phyloP scores from a whole-genome alignment of 345 rosid species.

The Trapa bicornis region DNA sequence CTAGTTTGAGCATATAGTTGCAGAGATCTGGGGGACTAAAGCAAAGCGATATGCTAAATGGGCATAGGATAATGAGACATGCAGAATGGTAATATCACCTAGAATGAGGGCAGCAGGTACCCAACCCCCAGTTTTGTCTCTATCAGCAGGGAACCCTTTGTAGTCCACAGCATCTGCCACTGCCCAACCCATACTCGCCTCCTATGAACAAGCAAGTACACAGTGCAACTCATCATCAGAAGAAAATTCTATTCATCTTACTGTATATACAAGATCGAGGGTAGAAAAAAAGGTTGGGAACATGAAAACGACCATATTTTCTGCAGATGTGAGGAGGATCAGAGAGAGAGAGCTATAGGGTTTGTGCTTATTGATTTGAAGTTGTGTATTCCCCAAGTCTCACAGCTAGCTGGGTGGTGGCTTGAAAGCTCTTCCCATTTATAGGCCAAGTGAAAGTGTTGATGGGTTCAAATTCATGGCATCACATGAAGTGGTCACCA shows the following conservation, averaged over 20 bases:
- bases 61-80: too few species aligned
- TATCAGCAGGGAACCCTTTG: constrained; percentile 44
- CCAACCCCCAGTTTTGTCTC: constrained; percentile 65
- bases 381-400: neutral
- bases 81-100: constrained; percentile 20
- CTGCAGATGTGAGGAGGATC: neutral
- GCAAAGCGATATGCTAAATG: too few species aligned
- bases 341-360: neutral
- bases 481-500: constrained; percentile 19
- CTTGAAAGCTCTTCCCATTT: constrained; percentile 12
- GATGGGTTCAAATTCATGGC: neutral
- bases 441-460: constrained; percentile 19
- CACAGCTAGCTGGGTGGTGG: neutral
- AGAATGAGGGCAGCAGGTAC: constrained; percentile 49
- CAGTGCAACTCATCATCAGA: neutral
- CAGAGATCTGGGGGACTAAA: too few species aligned
- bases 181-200: constrained; percentile 37
- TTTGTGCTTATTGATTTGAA: neutral
- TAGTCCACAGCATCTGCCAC: constrained; percentile 44
- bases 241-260: too few species aligned
- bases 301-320: neutral
- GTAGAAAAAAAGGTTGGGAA: neutral
- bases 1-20: too few species aligned
- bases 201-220: constrained; percentile 14
- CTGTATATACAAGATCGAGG: neutral